Conservation (phyloP, 2,329 filamentous ascomycete genomes). For the Monilinia fructicola region DNA sequence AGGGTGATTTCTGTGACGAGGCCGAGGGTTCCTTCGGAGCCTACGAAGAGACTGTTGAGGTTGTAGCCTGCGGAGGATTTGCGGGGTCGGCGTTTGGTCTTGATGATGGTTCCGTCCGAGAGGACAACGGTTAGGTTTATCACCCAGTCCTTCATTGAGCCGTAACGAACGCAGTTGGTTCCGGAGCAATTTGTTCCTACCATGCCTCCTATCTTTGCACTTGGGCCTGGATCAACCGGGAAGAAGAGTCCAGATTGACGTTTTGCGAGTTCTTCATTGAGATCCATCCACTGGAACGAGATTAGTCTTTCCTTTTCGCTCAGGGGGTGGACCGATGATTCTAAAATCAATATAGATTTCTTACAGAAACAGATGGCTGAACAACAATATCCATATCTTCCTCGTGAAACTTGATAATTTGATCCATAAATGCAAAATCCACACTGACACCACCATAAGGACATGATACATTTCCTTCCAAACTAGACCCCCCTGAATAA, state of each 20-base stretch:
- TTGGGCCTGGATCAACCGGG: conserved; percentile 74
- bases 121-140: conserved; percentile 80
- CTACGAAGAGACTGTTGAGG: conserved; percentile 75
- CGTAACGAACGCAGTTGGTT: conserved; percentile 78
- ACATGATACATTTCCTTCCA: conserved; percentile 89
- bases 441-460: conserved; percentile 85
- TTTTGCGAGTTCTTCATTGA: conserved; percentile 71
- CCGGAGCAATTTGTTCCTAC: conserved; percentile 76
- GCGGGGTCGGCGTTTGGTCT: conserved; percentile 72
- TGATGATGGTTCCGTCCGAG: conserved; percentile 75
- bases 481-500: conserved; percentile 80
- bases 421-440: conserved; percentile 86
- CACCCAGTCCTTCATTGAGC: conserved; percentile 87
- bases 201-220: conserved; percentile 79
- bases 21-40: conserved; percentile 78
- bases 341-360: not conserved
- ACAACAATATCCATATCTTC: conserved; percentile 92
- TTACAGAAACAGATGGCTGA: conserved; percentile 72
- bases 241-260: conserved; percentile 80
- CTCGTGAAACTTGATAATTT: conserved; percentile 74
- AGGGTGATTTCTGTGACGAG: conserved; percentile 81
- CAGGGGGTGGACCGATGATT: not conserved
- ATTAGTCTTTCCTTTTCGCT: not conserved
- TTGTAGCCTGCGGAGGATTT: conserved; percentile 85
- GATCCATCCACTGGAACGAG: conserved; percentile 68